A percentile compares a stretch with the other conserved stretches of the same genome.
Evolutionary conservation across 2,329 filamentous ascomycete species (phyloP).

Genomic region (Sclerotinia spermophila): DNA sequence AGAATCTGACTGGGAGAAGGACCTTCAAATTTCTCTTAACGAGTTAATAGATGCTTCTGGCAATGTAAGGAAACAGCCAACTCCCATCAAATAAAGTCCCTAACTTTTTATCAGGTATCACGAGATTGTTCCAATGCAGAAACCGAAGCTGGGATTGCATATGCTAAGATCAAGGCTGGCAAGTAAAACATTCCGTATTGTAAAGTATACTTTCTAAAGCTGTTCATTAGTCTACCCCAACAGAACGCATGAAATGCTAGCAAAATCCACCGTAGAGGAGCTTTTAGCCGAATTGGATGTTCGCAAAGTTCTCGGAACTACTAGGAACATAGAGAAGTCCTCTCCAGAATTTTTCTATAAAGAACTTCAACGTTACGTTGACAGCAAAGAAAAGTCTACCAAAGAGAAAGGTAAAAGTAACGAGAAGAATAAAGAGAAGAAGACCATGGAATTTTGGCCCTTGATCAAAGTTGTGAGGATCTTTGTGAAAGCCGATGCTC

Average conservation of each 20-base stretch:
- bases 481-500: conserved; percentile 44
- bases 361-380: conserved; percentile 28
- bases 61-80: conserved; percentile 32
- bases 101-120: conserved; percentile 36
- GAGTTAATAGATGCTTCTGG: conserved; percentile 24
- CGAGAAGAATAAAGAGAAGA: conserved; percentile 30
- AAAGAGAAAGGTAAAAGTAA: conserved; percentile 39
- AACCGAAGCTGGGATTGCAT: conserved; percentile 43
- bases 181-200: conserved; percentile 34
- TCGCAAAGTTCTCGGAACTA: conserved; percentile 25
- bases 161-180: conserved; percentile 47
- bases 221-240: conserved; percentile 40
- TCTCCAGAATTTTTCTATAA: conserved; percentile 26
- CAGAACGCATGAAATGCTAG: conserved; percentile 40
- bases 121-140: conserved; percentile 25
- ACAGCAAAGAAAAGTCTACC: conserved; percentile 32
- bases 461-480: conserved; percentile 41
- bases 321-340: conserved; percentile 22
- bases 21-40: conserved; percentile 22
- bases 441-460: conserved; percentile 42
- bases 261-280: conserved; percentile 28
- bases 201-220: conserved; percentile 19
- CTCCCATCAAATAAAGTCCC: background rate
- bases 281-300: conserved; percentile 29
- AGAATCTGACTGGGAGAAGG: conserved; percentile 27